Base-by-base conservation (phyloP, 1,284 basidiomycete species). In the Pseudozyma hubeiensis region DNA sequence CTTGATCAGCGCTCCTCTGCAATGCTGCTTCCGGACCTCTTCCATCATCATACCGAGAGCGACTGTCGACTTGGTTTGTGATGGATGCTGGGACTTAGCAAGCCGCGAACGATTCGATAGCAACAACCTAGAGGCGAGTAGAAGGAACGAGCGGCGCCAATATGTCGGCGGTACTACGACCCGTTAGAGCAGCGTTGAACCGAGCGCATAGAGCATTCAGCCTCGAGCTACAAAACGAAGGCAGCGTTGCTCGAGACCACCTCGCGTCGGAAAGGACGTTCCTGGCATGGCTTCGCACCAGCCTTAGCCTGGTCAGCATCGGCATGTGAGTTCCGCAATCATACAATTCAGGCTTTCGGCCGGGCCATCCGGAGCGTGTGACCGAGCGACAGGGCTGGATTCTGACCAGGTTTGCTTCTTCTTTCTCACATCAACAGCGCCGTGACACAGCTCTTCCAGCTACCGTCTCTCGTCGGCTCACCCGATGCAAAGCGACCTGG, bases 211-310 rank as follows among this genome's bases (percentile, higher is more conserved):
- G 47, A 33, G 64, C 63, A 7, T 66, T 69, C 53, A 70, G 51
- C 48, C 67, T 66, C 13, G 73, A 79, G 46, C 64, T 81, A 33
- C 65, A 80, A 43, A 81, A 81, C 62, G 78, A 79, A 58, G 85
- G 85, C 13, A 80, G 77, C 39, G 85, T 85, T 37, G 85, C 84
- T 8, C 59, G 84, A 14, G 84, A 85, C 40, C 84, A 84, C 51
- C 66, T 85, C 3, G 84, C 84, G 6, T 74, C 79, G 11, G 84
- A 85, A 64, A 57, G 84, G 9, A 85, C 84, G 16, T 85, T 79
- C 45, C 59, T 85, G 7, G 84, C 85, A 37, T 85, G 84, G 84
- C 66, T 85, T 34, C 62, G 85, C 13, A 85, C 84, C 13, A 81
- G 79, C 14, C 59, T 86, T 4, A 71, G 70, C 44, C 70, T 82